Percentiles rank a stretch among this genome's conserved stretches.
These are phyloP conservation scores for Coniophora puteana DNA, from an alignment of 1,284 basidiomycete species.

Conservation along the genomic window DNA sequence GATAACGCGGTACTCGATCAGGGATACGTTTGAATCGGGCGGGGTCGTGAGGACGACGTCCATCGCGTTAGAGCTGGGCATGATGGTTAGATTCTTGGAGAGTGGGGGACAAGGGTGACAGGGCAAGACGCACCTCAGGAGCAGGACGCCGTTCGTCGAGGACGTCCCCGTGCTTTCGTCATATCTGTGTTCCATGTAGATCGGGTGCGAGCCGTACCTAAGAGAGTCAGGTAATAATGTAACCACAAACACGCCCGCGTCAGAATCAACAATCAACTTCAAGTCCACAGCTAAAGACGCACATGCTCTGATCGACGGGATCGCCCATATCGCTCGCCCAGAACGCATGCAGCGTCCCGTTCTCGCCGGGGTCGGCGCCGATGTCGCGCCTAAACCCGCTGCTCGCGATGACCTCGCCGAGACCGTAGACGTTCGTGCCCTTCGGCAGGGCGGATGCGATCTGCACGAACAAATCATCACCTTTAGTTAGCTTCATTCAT, in stretches of 20 bases:
- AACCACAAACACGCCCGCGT: no score
- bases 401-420: conserved; percentile 70
- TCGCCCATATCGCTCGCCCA: conserved; percentile 65
- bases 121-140: conserved; percentile 53
- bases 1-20: conserved; percentile 62
- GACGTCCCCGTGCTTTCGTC: conserved; percentile 44
- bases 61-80: conserved; percentile 21
- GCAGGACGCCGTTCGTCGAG: conserved; percentile 66
- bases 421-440: conserved; percentile 72
- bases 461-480: conserved; percentile 40
- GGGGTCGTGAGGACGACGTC: conserved; percentile 64
- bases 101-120: no score
- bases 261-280: no score
- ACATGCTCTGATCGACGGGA: conserved; percentile 60
- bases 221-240: no score
- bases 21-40: conserved; percentile 41
- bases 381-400: conserved; percentile 66
- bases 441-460: conserved; percentile 60
- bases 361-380: conserved; percentile 43
- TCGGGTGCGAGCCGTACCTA: conserved; percentile 72
- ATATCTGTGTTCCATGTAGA: conserved; percentile 66
- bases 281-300: no score
- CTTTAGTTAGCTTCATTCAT: no score
- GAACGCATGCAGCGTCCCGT: conserved; percentile 64
- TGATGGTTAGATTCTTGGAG: background rate